phyloP scores from a whole-genome alignment of 495 filamentous ascomycete genomes.

The Daldinia loculata region DNA sequence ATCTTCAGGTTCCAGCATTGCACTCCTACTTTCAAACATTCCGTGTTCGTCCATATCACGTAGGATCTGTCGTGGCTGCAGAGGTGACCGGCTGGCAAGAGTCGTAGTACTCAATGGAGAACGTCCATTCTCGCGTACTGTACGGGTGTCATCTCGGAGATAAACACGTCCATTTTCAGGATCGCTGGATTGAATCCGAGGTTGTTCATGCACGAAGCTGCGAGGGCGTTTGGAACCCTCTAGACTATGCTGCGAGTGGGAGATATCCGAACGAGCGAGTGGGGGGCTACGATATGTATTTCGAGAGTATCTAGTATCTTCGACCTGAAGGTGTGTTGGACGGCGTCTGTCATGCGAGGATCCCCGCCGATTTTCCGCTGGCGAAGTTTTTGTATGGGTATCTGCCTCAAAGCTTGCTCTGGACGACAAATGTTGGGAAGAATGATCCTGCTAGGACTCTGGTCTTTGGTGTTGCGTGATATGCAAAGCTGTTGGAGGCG shows the following conservation, averaged over 20 bases:
- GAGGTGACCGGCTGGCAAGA: conserved; percentile 12
- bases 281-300: conserved; percentile 12
- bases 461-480: conserved; percentile 39
- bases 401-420: conserved; percentile 1
- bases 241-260: conserved; percentile 4
- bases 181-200: neutral
- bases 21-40: neutral
- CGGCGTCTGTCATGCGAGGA: conserved; percentile 4
- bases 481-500: conserved; percentile 34
- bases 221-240: neutral
- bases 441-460: conserved; percentile 26
- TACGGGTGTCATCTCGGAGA: neutral
- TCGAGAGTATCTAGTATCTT: neutral
- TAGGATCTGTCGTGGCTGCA: conserved; percentile 17
- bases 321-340: conserved; percentile 11
- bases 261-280: conserved; percentile 14
- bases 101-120: neutral
- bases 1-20: neutral
- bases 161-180: neutral
- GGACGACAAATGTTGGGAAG: conserved; percentile 11
- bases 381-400: neutral
- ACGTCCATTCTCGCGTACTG: neutral
- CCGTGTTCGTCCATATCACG: neutral
- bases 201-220: neutral
- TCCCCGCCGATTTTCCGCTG: neutral